Evolutionary conservation across 148 eudicot species (phyloP), one percentile per base, ranked within the genome.

Genomic region (Euryodendron excelsum): DNA sequence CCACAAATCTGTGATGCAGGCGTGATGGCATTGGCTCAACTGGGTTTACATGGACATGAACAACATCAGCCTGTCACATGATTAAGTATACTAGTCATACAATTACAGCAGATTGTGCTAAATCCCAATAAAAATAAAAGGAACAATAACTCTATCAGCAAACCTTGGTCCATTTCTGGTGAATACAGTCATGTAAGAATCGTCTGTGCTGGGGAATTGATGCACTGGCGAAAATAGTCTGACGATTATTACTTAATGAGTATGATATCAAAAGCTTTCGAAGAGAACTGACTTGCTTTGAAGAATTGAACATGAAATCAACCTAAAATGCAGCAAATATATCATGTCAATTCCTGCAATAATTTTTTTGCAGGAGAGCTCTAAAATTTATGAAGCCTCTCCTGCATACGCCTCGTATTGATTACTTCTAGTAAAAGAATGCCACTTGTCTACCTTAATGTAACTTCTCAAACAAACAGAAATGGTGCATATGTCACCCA

Each of bases 91-190:
- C 28, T 20, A 73, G 67, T 78, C 44, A 64, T 30, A 65, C 25
- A 59, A 77, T 63, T 50, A 75, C 77, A 27, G 72, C 33, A 52
- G 31, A 75, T 56, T 64, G 52, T 23, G 28, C 73, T 44, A 69
- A 17, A 52, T 21, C 44, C 47, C 25, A 73, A 17, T 23, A 15
- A 73, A 30, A 36, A 74, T 59, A 66, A 47, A 37, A 47, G 59
- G 73, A 33, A 82, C 20, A 58, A 52, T 44, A 74, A 56, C 33
- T 72, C 74, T 31, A 25, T 71, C 30, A 76, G 65, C 74, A 48
- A 44, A 95, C 99, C 99, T 93, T 96, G 83, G 99, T 93, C 99
- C 99, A 96, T 78, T 96, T 96, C 78, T 93, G 96, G 78, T 93
- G 96, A 39, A 91, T 86, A 82, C 99, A 96, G 82, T 93, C 96